Conservation (phyloP, 1,284 basidiomycete species). For the Apiotrichum mycotoxinovorans region DNA sequence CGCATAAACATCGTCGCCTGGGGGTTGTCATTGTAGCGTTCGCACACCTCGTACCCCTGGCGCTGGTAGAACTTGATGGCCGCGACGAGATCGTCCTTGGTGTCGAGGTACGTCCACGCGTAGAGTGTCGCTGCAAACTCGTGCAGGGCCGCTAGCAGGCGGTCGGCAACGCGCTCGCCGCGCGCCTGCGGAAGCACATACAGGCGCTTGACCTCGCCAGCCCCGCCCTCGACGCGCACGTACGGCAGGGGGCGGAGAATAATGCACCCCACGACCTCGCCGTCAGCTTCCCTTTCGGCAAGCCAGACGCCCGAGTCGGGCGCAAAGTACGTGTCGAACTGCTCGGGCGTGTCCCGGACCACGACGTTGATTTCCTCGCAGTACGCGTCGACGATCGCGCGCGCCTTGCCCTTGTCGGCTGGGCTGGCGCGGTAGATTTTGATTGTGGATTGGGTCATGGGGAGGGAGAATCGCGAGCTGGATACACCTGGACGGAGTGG, state of each 20-base stretch:
- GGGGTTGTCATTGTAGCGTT: constrained; percentile 14
- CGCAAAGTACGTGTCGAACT: constrained; percentile 30
- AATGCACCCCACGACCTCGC: constrained; percentile 10
- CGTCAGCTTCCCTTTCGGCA: not conserved
- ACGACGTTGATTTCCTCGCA: constrained; percentile 11
- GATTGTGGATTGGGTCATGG: not conserved
- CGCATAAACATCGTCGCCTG: constrained; percentile 17
- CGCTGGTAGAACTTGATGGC: constrained; percentile 13
- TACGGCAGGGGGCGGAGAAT: constrained; percentile 7
- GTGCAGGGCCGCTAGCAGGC: constrained; percentile 5
- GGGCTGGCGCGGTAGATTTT: constrained; percentile 1
- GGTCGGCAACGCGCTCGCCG: constrained; percentile 5
- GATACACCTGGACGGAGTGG: no score
- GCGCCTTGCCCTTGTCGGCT: constrained; percentile 3
- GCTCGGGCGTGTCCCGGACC: constrained; percentile 23
- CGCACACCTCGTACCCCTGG: constrained; percentile 11
- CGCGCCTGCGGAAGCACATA: constrained; percentile 10
- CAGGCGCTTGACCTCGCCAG: constrained; percentile 13
- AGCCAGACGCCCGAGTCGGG: constrained; percentile 28
- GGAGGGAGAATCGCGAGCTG: no score
- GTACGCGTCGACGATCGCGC: constrained; percentile 12
- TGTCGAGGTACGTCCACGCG: constrained; percentile 11
- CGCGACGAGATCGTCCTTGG: constrained; percentile 10
- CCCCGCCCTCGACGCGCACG: not conserved
- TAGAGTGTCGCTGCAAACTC: not conserved